Evolutionary conservation across 1,139 yeast genomes (phyloP).

Genomic region (Kodamaea ohmeri): DNA sequence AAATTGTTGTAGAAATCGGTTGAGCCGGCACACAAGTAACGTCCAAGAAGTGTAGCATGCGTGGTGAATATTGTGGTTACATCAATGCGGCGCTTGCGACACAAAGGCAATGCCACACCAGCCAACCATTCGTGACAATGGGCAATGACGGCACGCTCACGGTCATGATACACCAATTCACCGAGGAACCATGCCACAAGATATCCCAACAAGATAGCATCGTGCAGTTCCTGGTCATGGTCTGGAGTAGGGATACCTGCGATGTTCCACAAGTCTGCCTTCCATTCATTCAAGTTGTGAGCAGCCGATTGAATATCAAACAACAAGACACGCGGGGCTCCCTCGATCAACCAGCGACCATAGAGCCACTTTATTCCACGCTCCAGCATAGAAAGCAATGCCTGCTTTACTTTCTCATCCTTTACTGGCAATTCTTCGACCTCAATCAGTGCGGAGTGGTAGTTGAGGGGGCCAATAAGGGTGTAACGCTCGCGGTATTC

Average conservation of each 20-base stretch:
- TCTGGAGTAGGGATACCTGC: conserved; percentile 95
- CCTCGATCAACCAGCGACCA: conserved; percentile 97
- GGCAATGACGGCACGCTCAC: conserved; percentile 82
- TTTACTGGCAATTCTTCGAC: conserved; percentile 82
- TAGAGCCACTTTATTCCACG: conserved; percentile 83
- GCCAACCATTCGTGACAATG: conserved; percentile 99
- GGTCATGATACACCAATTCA: conserved; percentile 79
- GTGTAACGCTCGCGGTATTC: conserved; percentile 89
- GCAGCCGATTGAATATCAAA: conserved; percentile 82
- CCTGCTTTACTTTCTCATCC: conserved; percentile 56
- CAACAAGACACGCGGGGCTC: conserved; percentile 89
- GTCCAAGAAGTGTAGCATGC: conserved; percentile 92
- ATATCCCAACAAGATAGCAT: conserved; percentile 89
- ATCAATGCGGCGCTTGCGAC: conserved; percentile 88
- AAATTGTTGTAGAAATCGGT: conserved; percentile 94
- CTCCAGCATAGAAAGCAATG: conserved; percentile 70
- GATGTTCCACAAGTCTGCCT: conserved; percentile 83
- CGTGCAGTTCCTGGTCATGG: conserved; percentile 83
- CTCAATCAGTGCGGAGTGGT: conserved; percentile 82
- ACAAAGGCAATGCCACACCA: conserved; percentile 90
- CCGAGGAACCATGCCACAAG: conserved; percentile 97
- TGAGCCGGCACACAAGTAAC: conserved; percentile 94
- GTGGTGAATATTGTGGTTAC: conserved; percentile 96
- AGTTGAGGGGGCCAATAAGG: conserved; percentile 82
- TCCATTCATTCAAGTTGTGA: conserved; percentile 82